Evolutionary conservation across 1,139 yeast species (phyloP).

Genomic region (Pichia sp.): DNA sequence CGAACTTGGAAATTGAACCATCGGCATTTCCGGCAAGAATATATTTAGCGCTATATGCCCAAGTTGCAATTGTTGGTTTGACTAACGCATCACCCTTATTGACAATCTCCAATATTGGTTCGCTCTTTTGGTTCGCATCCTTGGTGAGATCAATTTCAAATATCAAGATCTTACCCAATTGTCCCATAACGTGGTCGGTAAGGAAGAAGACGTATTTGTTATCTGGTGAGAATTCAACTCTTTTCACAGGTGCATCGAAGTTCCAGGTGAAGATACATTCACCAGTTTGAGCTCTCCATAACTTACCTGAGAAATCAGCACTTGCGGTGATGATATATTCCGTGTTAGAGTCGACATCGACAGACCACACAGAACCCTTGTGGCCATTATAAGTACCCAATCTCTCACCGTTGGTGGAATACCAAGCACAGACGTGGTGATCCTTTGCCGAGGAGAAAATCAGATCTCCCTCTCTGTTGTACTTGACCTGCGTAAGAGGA

Average conservation of each 20-base stretch:
- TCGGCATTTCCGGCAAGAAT: conserved; percentile 86
- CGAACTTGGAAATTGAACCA: conserved; percentile 77
- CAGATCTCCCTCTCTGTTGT: conserved; percentile 91
- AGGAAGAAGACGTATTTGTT: conserved; percentile 65
- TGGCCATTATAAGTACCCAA: conserved; percentile 89
- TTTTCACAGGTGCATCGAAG: conserved; percentile 78
- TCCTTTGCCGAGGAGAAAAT: conserved; percentile 92
- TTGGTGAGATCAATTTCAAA: conserved; percentile 48
- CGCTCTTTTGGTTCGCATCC: conserved; percentile 32
- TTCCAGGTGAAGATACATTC: conserved; percentile 68
- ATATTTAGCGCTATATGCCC: conserved; percentile 70
- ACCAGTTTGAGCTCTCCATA: conserved; percentile 84
- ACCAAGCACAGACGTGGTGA: conserved; percentile 87
- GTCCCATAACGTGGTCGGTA: conserved; percentile 92
- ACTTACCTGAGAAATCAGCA: conserved; percentile 79
- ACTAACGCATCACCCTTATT: conserved; percentile 43
- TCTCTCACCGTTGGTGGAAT: conserved; percentile 92
- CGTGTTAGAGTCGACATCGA: conserved; percentile 72
- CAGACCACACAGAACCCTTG: conserved; percentile 92
- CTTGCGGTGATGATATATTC: conserved; percentile 78
- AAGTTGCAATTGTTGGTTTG: conserved; percentile 80
- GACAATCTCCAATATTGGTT: conserved; percentile 57
- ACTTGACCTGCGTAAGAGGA: conserved; percentile 86
- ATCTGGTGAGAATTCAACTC: conserved; percentile 81
- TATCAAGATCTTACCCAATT: conserved; percentile 67